These are phyloP conservation scores for Chloromonas sp. DNA, from an alignment of 163 green algal species.

Conservation along the genomic window DNA sequence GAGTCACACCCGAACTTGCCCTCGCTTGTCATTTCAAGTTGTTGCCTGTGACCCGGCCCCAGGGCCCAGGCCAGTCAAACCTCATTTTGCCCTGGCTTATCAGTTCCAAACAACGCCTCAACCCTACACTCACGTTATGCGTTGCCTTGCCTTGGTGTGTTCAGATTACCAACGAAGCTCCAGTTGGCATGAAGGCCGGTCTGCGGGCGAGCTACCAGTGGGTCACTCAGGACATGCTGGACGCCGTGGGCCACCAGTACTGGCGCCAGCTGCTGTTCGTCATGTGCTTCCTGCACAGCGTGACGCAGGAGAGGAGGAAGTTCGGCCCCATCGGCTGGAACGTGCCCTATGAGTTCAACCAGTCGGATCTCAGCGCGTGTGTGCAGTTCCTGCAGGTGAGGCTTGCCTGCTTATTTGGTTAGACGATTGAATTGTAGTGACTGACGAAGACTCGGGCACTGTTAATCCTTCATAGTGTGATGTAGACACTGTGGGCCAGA, in stretches of 20 bases:
- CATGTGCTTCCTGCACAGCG: constrained; percentile 85
- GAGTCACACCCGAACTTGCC: no score
- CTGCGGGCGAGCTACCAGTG: constrained; percentile 79
- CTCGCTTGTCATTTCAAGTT: no score
- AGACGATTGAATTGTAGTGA: no score
- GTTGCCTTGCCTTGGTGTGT: neutral
- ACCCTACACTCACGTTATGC: neutral
- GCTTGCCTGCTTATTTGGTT: constrained; percentile 12
- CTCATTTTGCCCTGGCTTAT: no score
- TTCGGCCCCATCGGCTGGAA: constrained; percentile 94
- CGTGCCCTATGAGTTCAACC: constrained; percentile 94
- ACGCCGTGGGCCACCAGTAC: constrained; percentile 72
- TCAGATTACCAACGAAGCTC: constrained; percentile 75
- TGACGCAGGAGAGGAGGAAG: constrained; percentile 88
- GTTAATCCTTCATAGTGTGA: no score
- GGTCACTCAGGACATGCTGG: constrained; percentile 87
- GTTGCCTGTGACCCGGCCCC: no score
- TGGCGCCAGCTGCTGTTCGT: constrained; percentile 91
- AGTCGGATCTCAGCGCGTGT: constrained; percentile 80
- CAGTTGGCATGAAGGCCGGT: constrained; percentile 84
- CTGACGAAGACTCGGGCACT: no score
- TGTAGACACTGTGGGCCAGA: no score
- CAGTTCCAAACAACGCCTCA: neutral
- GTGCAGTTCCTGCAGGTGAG: constrained; percentile 69
- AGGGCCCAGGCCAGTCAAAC: no score